These are phyloP conservation scores for Elaeagnus macrophylla DNA, from an alignment of 306 rosid species.

Conservation along the genomic window DNA sequence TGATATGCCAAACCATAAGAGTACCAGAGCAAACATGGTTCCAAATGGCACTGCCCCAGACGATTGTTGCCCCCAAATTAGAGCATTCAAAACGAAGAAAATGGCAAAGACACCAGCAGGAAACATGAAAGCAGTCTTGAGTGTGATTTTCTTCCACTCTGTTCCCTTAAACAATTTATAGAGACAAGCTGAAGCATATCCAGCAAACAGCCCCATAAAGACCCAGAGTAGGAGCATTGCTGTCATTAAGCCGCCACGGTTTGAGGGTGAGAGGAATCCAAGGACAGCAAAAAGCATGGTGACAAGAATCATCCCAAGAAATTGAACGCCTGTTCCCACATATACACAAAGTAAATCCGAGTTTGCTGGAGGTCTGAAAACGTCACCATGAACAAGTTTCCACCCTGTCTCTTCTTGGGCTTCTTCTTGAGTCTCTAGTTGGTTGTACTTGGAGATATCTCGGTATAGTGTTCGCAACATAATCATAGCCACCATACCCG, in stretches of 20 bases:
- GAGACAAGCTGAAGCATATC: conserved; percentile 60
- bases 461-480: conserved; percentile 95
- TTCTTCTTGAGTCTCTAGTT: conserved; percentile 82
- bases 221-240: conserved; percentile 92
- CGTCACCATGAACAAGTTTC: conserved; percentile 86
- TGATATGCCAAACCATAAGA: conserved; percentile 93
- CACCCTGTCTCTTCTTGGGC: conserved; percentile 92
- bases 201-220: conserved; percentile 72
- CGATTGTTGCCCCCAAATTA: conserved; percentile 85
- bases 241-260: conserved; percentile 89
- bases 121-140: conserved; percentile 69
- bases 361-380: conserved; percentile 68
- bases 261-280: conserved; percentile 82
- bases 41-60: conserved; percentile 97
- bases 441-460: conserved; percentile 89
- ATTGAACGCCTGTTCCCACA: conserved; percentile 89
- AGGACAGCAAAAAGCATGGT: conserved; percentile 85
- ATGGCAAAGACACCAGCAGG: conserved; percentile 57
- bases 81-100: conserved; percentile 74
- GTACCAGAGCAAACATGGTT: conserved; percentile 88
- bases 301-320: conserved; percentile 78
- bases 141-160: conserved; percentile 63
- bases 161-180: conserved; percentile 70
- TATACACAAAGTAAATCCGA: conserved; percentile 74
- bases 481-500: conserved; percentile 95